phyloP scores from a whole-genome alignment of 2,329 filamentous ascomycete species.

The Ophiostoma sp. region DNA sequence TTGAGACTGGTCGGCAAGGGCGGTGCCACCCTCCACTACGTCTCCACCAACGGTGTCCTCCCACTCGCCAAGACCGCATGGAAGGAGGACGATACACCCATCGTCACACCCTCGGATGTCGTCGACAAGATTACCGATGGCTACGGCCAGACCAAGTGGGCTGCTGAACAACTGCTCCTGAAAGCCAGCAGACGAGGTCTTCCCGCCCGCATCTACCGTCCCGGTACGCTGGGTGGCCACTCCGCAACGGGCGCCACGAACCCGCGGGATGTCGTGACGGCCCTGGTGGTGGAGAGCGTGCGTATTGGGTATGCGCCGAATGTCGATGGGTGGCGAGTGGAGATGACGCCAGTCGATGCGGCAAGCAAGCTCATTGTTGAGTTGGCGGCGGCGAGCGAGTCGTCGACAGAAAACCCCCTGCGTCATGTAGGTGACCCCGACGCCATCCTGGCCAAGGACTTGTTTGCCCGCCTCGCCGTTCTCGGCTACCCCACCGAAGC shows the following conservation, averaged over 20 bases:
- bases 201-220: constrained; percentile 69
- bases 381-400: constrained; percentile 50
- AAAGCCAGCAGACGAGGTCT: constrained; percentile 68
- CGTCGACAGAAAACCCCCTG: constrained; percentile 54
- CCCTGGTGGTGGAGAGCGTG: constrained; percentile 74
- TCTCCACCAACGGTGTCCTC: constrained; percentile 79
- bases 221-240: constrained; percentile 77
- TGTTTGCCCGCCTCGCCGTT: constrained; percentile 64
- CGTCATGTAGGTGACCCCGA: constrained; percentile 75
- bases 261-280: constrained; percentile 74
- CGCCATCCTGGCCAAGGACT: constrained; percentile 63
- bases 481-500: constrained; percentile 71
- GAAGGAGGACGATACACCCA: constrained; percentile 64
- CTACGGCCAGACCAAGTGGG: constrained; percentile 81
- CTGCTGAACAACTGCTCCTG: constrained; percentile 71
- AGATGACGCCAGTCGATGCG: constrained; percentile 85
- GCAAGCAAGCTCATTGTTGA: constrained; percentile 73
- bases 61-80: constrained; percentile 70
- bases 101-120: constrained; percentile 67
- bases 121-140: constrained; percentile 65
- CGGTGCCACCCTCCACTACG: constrained; percentile 72
- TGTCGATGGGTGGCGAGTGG: constrained; percentile 72
- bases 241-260: constrained; percentile 74
- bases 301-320: constrained; percentile 69
- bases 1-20: constrained; percentile 66